Percentiles rank a stretch among this genome's conserved stretches.
Evolutionary conservation across 192 early-diverging fungal genomes (phyloP).

Genomic region (Coemansia sp.): DNA sequence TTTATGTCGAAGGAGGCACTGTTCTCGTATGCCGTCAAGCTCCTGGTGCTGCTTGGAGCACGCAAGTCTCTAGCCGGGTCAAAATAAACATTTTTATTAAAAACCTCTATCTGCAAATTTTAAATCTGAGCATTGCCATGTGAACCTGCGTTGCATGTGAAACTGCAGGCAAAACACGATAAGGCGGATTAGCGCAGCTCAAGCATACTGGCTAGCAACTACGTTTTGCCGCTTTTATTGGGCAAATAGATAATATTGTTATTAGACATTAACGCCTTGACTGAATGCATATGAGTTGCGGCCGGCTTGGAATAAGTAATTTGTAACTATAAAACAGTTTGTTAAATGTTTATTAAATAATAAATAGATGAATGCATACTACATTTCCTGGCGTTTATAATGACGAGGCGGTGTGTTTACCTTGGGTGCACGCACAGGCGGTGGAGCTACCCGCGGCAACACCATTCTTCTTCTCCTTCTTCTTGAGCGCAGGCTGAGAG

Average conservation of each 20-base stretch:
- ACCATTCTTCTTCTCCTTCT: background rate
- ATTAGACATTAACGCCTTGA: constrained; percentile 87
- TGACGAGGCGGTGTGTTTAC: too few species aligned
- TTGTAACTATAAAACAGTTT: too few species aligned
- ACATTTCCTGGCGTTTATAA: too few species aligned
- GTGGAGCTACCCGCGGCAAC: background rate
- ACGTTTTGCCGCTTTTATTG: constrained; percentile 73
- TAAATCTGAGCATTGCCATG: background rate
- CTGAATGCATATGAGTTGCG: constrained; percentile 84
- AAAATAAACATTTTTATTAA: constrained; percentile 13
- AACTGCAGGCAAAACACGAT: background rate
- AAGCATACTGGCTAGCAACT: constrained; percentile 69
- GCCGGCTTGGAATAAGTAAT: too few species aligned
- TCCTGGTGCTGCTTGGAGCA: constrained; percentile 43
- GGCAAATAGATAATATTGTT: constrained; percentile 82
- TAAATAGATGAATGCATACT: too few species aligned
- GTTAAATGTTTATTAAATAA: too few species aligned
- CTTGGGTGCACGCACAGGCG: background rate
- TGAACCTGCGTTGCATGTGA: constrained; percentile 4
- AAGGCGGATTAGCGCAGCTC: constrained; percentile 52
- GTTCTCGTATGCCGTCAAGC: constrained; percentile 68
- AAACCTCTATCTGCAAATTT: background rate
- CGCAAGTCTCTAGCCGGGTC: constrained; percentile 47
- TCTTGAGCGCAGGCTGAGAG: background rate
- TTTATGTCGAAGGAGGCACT: constrained; percentile 91